phyloP scores from a whole-genome alignment of 495 filamentous ascomycete genomes.

The Saxophila tyrrhenica region DNA sequence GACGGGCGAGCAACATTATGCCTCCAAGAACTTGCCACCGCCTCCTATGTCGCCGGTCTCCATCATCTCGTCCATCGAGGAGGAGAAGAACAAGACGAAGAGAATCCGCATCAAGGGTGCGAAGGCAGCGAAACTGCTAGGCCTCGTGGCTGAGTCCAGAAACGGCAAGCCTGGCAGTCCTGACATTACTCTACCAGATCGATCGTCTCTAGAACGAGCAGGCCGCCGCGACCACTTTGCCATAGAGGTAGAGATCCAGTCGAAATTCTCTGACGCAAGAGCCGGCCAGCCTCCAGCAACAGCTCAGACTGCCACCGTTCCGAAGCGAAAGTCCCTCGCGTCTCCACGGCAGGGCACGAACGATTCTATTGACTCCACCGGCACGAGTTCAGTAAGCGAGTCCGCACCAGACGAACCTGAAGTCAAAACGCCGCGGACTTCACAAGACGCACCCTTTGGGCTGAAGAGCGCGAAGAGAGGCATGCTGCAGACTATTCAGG shows the following conservation, averaged over 20 bases:
- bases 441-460: background rate
- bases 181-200: constrained; percentile 7
- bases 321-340: background rate
- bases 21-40: background rate
- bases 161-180: background rate
- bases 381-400: background rate
- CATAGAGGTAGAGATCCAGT: background rate
- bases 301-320: background rate
- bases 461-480: constrained; percentile 2
- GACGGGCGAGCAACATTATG: background rate
- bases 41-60: background rate
- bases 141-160: constrained; percentile 2
- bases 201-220: background rate
- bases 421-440: background rate
- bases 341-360: background rate
- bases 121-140: constrained; percentile 16
- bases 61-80: background rate
- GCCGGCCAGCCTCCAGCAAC: background rate
- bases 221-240: background rate
- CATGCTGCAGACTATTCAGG: constrained; percentile 3
- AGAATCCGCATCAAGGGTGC: constrained; percentile 15
- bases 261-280: background rate
- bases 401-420: background rate
- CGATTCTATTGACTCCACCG: background rate
- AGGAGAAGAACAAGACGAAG: background rate